Evolutionary conservation across 192 early-diverging fungal genomes (phyloP), one percentile per base, ranked within the genome.

Genomic region (Coemansia sp.): DNA sequence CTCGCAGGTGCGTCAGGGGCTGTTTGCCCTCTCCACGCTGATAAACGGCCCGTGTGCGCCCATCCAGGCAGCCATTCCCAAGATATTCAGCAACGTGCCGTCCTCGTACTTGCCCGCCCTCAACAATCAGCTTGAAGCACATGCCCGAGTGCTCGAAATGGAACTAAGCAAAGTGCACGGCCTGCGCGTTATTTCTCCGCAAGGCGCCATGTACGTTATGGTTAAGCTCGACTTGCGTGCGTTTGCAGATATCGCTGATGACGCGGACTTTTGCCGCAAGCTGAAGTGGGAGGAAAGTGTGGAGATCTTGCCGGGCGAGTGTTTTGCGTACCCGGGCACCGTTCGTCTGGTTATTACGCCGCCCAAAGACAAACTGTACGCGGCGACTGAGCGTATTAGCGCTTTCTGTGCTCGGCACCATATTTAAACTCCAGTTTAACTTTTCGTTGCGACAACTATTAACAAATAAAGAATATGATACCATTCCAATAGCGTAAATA

Each of bases 191-290:
- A 87, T 95, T 44, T 71, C 88, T 12, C 92, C 94, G 23, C 91
- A 94, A 83, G 94, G 94, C 44, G 92, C 92, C 51, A 95, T 95
- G 94, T 95, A 93, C 73, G 81, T 93, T 71, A 95, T 95, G 94
- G 85, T 92, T 19, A 86, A 87, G 22, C 85, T 94, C 54, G 69
- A 92, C 54, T 42, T 88, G 20, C 64, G 64, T 4, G 60, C 87
- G 40, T 94, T 95, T 74, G 82, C 84, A 55, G 90, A 85, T 59
- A 88, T 95, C 53, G 52, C 65, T 0, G 83, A 87, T 57, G 94
- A 95, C 61, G 84, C 92, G 23, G 88, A 92, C 31, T 95, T 94
- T 68, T 89, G 86, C 28, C 84, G 89, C 71, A 90, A 89, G 75
- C 83, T 95, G 54, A 81, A 88, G 46, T 83, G 85, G 52, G 94